Conservation (phyloP, 2,329 filamentous ascomycete species). For the Neofusicoccum laricinum region DNA sequence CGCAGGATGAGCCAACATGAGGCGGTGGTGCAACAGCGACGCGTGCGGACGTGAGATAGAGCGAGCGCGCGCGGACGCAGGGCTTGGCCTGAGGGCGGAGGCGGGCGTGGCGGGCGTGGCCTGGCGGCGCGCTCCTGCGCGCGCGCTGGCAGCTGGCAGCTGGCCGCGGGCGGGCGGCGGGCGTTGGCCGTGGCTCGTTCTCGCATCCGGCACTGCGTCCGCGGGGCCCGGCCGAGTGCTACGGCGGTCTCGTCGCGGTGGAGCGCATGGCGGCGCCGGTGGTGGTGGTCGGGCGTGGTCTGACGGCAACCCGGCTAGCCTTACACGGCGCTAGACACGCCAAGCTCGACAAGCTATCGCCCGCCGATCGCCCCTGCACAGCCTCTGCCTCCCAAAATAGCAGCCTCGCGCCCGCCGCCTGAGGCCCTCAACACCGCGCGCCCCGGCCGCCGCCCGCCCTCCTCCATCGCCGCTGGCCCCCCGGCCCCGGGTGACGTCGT, state of each 20-base stretch:
- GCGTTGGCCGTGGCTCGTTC: not conserved
- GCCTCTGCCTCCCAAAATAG: not conserved
- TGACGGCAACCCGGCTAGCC: not conserved
- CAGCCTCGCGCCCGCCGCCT: not conserved
- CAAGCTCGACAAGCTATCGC: not conserved
- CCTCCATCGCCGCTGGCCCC: not conserved
- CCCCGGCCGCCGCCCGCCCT: not conserved
- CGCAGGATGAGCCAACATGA: conserved; percentile 12
- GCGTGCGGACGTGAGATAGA: not conserved
- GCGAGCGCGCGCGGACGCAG: not conserved
- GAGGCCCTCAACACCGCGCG: not conserved
- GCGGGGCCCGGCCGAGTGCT: not conserved
- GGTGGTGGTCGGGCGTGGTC: not conserved
- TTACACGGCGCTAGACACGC: not conserved
- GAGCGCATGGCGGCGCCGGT: not conserved
- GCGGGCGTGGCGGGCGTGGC: not conserved
- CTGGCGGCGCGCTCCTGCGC: too few species aligned
- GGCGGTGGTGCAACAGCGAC: conserved; percentile 1
- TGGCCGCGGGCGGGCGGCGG: too few species aligned
- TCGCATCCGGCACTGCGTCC: not conserved
- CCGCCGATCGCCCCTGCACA: conserved; percentile 9
- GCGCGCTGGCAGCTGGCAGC: not conserved
- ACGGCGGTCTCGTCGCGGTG: not conserved
- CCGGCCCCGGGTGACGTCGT: not conserved
- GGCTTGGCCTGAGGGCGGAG: not conserved